Evolutionary conservation across 768 basidiomycete species (phyloP).

Genomic region (Hericium coralloides): DNA sequence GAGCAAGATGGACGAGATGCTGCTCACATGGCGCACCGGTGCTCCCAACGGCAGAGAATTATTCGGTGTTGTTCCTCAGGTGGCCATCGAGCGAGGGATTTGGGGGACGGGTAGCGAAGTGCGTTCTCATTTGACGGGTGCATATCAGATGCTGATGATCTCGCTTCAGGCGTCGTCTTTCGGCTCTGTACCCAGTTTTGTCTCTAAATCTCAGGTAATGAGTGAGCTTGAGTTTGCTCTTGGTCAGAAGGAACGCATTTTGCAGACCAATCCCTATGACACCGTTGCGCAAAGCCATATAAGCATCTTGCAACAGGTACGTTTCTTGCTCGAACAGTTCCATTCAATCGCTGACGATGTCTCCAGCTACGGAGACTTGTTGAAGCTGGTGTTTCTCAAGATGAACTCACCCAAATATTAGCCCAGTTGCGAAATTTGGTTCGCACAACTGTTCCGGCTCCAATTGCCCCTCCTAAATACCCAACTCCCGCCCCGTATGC

Average conservation of each 20-base stretch:
- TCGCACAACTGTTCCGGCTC: conserved; percentile 23
- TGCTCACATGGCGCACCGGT: conserved; percentile 89
- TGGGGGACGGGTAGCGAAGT: conserved; percentile 51
- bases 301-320: conserved; percentile 71
- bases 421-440: conserved; percentile 57
- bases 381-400: conserved; percentile 72
- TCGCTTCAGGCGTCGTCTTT: conserved; percentile 19
- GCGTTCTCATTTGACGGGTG: conserved; percentile 16
- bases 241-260: conserved; percentile 65
- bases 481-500: conserved; percentile 12
- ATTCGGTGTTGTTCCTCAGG: conserved; percentile 74
- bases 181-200: conserved; percentile 26
- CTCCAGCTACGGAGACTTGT: conserved; percentile 60
- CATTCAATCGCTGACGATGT: conserved; percentile 6
- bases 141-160: no score
- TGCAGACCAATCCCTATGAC: conserved; percentile 73
- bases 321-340: conserved; percentile 17
- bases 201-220: conserved; percentile 73
- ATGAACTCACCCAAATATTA: conserved; percentile 70
- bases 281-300: conserved; percentile 59
- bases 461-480: conserved; percentile 9
- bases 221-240: conserved; percentile 78
- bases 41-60: conserved; percentile 74
- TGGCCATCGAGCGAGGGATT: conserved; percentile 75
- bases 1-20: conserved; percentile 97